Conservation (phyloP, 208 protist genomes). For the Porcisia hertigi region DNA sequence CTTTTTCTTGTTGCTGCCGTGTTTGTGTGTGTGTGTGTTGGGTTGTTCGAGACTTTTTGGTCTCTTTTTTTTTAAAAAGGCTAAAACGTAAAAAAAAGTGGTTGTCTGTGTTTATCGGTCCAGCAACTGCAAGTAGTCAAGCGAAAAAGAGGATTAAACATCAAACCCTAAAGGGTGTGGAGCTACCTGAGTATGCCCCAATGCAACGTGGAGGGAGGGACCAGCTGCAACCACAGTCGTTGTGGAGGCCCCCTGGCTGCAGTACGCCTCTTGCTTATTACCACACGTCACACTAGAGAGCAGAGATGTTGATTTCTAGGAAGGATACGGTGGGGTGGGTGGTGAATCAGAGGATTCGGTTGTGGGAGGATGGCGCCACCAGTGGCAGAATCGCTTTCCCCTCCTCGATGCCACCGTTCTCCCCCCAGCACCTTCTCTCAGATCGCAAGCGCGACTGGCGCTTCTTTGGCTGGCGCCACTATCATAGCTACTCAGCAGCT, state of each 20-base stretch:
- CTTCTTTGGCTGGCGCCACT: background rate
- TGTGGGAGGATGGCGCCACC: background rate
- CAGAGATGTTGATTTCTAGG: background rate
- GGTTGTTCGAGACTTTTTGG: background rate
- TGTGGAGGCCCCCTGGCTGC: background rate
- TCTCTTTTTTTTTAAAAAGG: background rate
- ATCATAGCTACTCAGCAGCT: background rate
- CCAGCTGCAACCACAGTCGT: background rate
- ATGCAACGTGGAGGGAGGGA: background rate
- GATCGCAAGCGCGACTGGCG: no score
- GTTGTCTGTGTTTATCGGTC: background rate
- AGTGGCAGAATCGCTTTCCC: background rate
- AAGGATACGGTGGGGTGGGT: background rate
- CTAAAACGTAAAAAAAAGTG: background rate
- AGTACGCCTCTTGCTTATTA: background rate
- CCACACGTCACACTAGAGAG: background rate
- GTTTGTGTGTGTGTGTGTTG: background rate
- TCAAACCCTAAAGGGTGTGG: background rate
- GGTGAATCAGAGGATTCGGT: background rate
- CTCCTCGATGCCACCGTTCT: background rate
- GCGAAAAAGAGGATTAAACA: background rate
- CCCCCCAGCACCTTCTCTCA: background rate
- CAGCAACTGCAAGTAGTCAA: background rate
- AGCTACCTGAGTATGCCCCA: background rate
- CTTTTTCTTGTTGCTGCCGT: background rate